phyloP scores from a whole-genome alignment of 169 alveolate genomes.

The Besnoitia besnoiti region DNA sequence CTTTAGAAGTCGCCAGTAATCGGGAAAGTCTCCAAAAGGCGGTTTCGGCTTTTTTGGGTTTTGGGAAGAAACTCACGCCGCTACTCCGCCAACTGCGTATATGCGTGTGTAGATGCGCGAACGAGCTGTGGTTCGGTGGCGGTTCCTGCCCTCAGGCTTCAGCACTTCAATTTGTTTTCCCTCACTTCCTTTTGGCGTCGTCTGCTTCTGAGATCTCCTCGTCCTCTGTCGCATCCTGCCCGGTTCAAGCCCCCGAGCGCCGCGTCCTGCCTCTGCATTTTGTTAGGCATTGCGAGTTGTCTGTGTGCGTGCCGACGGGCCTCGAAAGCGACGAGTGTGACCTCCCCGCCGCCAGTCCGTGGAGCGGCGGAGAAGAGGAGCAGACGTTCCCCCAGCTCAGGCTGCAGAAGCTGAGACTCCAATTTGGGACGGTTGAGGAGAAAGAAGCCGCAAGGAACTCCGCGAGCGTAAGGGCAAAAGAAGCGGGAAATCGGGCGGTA shows the following conservation, averaged over 20 bases:
- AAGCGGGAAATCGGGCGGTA: background rate
- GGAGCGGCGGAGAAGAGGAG: background rate
- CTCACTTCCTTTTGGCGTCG: background rate
- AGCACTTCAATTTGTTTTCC: slow-evolving; percentile 18
- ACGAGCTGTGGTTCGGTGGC: too few relatives aligned
- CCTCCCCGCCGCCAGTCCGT: background rate
- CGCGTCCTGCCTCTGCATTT: background rate
- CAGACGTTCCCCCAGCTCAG: background rate
- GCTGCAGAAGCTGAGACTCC: background rate
- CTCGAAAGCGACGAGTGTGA: background rate
- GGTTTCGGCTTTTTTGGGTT: too few relatives aligned
- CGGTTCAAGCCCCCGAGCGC: too few relatives aligned
- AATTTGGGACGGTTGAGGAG: background rate
- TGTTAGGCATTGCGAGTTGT: background rate
- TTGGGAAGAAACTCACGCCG: too few relatives aligned
- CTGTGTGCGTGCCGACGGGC: background rate
- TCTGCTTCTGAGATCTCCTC: background rate
- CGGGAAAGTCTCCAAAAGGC: too few relatives aligned
- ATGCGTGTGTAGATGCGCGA: too few relatives aligned
- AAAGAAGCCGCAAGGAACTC: background rate
- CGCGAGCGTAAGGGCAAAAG: background rate
- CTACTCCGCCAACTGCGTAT: too few relatives aligned
- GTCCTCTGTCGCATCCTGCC: background rate
- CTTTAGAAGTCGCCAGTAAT: too few relatives aligned
- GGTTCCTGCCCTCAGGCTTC: background rate